Evolutionary conservation across 345 rosid genomes (phyloP).

Genomic region (Rubroshorea leprosula): DNA sequence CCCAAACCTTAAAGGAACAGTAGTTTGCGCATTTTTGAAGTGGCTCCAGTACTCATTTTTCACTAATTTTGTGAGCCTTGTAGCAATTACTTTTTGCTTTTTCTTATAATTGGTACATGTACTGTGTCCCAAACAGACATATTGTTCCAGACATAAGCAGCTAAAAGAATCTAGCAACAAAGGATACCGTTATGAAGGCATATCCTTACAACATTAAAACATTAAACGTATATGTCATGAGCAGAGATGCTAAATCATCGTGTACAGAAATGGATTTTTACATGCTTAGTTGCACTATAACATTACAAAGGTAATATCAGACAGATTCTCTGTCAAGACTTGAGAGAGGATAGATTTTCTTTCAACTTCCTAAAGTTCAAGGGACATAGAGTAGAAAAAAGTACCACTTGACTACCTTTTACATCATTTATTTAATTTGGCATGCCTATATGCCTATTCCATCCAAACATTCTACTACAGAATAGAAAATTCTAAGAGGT

Average conservation of each 20-base stretch:
- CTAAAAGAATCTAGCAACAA: neutral
- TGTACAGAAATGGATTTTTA: neutral
- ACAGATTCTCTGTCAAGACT: neutral
- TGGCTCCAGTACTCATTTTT: neutral
- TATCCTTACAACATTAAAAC: neutral
- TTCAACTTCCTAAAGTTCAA: neutral
- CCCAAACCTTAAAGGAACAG: neutral
- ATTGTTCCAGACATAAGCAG: neutral
- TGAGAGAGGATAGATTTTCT: too few species aligned
- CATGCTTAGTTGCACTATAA: neutral
- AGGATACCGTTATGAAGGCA: neutral
- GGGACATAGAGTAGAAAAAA: neutral
- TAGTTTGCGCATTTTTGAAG: neutral
- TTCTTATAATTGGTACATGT: neutral
- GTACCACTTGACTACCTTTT: too few species aligned
- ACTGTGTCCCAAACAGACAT: too few species aligned
- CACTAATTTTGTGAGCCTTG: neutral
- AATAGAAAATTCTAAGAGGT: too few species aligned
- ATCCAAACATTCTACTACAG: too few species aligned
- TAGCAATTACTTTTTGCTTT: neutral
- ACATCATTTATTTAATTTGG: too few species aligned
- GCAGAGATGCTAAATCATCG: neutral
- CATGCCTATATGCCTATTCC: too few species aligned
- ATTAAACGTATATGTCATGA: neutral
- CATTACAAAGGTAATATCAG: neutral